Conservation (phyloP, 176 grass and related monocot species). For the Musa itinerans region DNA sequence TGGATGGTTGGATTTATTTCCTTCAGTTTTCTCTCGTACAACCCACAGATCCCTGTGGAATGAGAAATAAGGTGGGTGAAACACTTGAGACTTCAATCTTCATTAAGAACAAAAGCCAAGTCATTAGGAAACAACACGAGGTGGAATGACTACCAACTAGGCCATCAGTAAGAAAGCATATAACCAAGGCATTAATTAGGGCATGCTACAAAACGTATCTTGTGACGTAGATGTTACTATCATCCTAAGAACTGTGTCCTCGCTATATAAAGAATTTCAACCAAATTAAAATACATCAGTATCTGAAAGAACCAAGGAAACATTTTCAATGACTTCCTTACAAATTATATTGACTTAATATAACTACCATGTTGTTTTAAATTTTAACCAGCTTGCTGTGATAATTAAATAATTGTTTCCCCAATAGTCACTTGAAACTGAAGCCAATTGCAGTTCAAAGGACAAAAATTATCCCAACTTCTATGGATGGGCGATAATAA, state of each 20-base stretch:
- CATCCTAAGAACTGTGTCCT: neutral
- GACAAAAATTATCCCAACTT: neutral
- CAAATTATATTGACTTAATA: neutral
- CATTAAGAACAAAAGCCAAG: neutral
- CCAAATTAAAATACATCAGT: neutral
- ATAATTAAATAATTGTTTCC: neutral
- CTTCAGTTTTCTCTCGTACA: slow-evolving; percentile 85
- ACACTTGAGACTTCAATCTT: no score
- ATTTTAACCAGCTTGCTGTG: neutral
- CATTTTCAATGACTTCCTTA: neutral
- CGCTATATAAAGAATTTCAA: no score
- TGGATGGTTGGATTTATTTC: slow-evolving; percentile 53
- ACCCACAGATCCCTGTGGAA: slow-evolving; percentile 54
- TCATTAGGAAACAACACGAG: neutral
- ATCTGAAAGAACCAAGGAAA: neutral
- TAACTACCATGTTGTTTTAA: neutral
- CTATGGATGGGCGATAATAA: neutral
- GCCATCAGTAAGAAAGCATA: neutral
- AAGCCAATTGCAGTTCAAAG: neutral
- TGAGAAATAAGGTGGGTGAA: neutral
- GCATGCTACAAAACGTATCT: neutral
- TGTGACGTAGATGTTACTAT: neutral
- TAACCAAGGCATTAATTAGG: neutral
- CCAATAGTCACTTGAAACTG: neutral
- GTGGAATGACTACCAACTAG: neutral